Conservation (phyloP, 2,329 filamentous ascomycete species). For the Xylariaceae sp. region DNA sequence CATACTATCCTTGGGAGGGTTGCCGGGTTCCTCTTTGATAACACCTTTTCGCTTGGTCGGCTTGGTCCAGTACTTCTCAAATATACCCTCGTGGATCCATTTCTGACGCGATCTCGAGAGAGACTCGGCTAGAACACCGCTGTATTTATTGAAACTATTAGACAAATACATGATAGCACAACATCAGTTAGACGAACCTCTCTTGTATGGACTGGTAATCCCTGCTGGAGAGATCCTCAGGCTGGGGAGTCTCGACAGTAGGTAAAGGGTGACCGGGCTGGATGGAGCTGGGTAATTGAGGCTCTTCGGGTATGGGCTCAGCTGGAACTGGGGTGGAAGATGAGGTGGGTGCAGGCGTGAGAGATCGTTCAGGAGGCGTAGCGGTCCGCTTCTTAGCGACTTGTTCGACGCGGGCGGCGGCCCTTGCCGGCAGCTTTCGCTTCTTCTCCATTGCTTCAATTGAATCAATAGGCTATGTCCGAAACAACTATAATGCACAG, state of each 20-base stretch:
- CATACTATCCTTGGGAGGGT: slow-evolving; percentile 72
- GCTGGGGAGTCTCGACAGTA: slow-evolving; percentile 68
- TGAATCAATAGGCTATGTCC: not conserved
- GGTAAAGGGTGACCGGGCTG: slow-evolving; percentile 70
- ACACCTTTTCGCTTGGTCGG: slow-evolving; percentile 69
- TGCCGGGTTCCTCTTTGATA: slow-evolving; percentile 64
- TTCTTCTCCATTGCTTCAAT: slow-evolving; percentile 60
- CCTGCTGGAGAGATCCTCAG: slow-evolving; percentile 60
- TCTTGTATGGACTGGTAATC: slow-evolving; percentile 77
- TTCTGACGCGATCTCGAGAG: slow-evolving; percentile 71
- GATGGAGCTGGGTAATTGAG: slow-evolving; percentile 63
- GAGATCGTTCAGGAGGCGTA: slow-evolving; percentile 57
- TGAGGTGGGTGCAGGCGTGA: slow-evolving; percentile 46
- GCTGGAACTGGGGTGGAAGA: slow-evolving; percentile 41
- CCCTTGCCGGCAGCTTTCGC: slow-evolving; percentile 65
- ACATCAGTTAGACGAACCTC: slow-evolving; percentile 52
- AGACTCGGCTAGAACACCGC: slow-evolving; percentile 75
- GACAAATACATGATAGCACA: slow-evolving; percentile 22
- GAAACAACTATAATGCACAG: not conserved
- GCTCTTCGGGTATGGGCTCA: slow-evolving; percentile 40
- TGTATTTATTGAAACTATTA: slow-evolving; percentile 39
- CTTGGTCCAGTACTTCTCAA: slow-evolving; percentile 79
- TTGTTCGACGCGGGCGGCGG: slow-evolving; percentile 62
- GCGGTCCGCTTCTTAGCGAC: slow-evolving; percentile 62
- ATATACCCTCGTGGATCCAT: slow-evolving; percentile 73